Evolutionary conservation across 2,329 filamentous ascomycete species (phyloP).

Genomic region (Penicillium griseofulvum): DNA sequence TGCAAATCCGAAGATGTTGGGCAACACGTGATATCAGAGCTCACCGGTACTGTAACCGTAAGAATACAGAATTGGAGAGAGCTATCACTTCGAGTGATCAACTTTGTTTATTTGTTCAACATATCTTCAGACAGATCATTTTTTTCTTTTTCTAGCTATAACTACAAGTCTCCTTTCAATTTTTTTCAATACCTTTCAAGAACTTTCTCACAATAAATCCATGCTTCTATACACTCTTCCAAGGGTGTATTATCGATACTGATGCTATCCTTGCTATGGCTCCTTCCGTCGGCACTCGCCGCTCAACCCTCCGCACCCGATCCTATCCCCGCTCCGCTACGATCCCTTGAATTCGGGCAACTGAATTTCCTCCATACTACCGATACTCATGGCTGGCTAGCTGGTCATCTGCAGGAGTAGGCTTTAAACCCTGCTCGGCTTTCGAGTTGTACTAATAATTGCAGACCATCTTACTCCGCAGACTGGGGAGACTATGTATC

Average conservation of each 20-base stretch:
- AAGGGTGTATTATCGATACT: not conserved
- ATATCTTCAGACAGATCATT: not conserved
- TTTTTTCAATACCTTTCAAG: not conserved
- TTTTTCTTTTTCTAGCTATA: not conserved
- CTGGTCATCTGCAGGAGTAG: slow-evolving; percentile 86
- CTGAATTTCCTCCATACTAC: slow-evolving; percentile 97
- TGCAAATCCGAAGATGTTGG: slow-evolving; percentile 36
- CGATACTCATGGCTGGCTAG: slow-evolving; percentile 94
- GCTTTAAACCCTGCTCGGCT: slow-evolving; percentile 21
- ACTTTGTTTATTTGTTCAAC: not conserved
- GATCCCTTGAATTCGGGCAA: slow-evolving; percentile 85
- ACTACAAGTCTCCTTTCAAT: not conserved
- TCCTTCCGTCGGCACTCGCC: slow-evolving; percentile 38
- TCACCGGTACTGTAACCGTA: slow-evolving; percentile 37
- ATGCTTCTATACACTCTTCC: not conserved
- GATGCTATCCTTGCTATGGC: slow-evolving; percentile 21
- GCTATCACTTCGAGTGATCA: not conserved
- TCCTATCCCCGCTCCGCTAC: slow-evolving; percentile 76
- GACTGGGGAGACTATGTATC: slow-evolving; percentile 99
- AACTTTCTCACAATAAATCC: not conserved
- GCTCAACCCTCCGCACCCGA: slow-evolving; percentile 77
- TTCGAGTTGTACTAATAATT: slow-evolving; percentile 17
- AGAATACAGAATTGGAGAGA: slow-evolving; percentile 5
- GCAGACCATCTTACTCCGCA: slow-evolving; percentile 80
- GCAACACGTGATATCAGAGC: slow-evolving; percentile 33